phyloP scores from a whole-genome alignment of 2,329 filamentous ascomycete species.

The Microdochium trichocladiopsis region DNA sequence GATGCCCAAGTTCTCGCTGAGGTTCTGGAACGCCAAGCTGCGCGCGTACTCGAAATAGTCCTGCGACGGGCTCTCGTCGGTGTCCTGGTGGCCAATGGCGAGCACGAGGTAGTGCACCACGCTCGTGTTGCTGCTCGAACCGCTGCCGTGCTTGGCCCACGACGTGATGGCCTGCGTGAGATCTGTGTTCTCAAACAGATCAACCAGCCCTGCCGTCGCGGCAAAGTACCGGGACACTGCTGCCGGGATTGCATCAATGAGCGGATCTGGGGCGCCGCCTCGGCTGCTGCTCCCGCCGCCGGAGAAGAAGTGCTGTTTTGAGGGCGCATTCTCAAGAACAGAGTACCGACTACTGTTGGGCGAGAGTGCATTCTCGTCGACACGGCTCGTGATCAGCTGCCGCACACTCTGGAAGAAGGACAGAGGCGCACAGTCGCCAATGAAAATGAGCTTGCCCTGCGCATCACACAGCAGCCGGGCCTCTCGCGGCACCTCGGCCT shows the following conservation, averaged over 20 bases:
- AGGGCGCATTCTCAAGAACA: conserved; percentile 37
- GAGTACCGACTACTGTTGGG: conserved; percentile 43
- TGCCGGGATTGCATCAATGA: background rate
- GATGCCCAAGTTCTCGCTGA: conserved; percentile 39
- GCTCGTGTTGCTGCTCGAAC: conserved; percentile 27
- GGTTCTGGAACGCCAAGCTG: conserved; percentile 32
- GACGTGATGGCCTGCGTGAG: conserved; percentile 30
- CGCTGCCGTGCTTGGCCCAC: conserved; percentile 29
- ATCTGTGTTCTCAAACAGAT: conserved; percentile 35
- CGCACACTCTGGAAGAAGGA: conserved; percentile 49
- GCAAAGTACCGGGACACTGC: conserved; percentile 1
- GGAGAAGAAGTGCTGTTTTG: conserved; percentile 5
- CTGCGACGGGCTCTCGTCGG: conserved; percentile 32
- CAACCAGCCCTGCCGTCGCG: conserved; percentile 36
- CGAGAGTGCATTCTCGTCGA: conserved; percentile 42
- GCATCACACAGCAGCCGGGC: conserved; percentile 43
- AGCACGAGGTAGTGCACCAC: conserved; percentile 42
- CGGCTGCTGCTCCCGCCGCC: background rate
- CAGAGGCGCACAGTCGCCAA: conserved; percentile 48
- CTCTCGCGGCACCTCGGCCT: conserved; percentile 47
- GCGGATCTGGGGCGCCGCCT: background rate
- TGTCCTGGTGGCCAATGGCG: conserved; percentile 38
- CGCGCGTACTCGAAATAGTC: conserved; percentile 43
- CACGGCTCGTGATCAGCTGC: conserved; percentile 39
- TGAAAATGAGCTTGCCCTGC: conserved; percentile 45